These are phyloP conservation scores for Omphalotus guepiniiformis DNA, from an alignment of 768 basidiomycete species.

Conservation along the genomic window DNA sequence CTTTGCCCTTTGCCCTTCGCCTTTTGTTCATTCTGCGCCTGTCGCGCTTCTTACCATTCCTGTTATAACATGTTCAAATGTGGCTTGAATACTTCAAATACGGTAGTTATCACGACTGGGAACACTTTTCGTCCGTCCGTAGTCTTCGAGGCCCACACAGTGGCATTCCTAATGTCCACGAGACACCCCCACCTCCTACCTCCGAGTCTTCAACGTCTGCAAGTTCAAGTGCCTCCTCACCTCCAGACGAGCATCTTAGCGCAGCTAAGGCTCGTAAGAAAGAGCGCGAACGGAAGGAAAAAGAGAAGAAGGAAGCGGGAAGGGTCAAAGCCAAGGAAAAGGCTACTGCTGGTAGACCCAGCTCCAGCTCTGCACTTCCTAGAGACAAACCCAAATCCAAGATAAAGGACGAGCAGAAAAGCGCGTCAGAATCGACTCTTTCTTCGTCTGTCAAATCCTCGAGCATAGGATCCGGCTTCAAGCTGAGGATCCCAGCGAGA, in stretches of 20 bases:
- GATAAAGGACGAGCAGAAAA: neutral
- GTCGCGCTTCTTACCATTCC: slow-evolving; percentile 8
- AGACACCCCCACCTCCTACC: slow-evolving; percentile 34
- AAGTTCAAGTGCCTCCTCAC: slow-evolving; percentile 22
- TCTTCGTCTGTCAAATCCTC: neutral
- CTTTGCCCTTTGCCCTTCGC: slow-evolving; percentile 5
- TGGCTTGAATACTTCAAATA: no score
- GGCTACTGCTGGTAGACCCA: slow-evolving; percentile 10
- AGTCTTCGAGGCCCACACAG: slow-evolving; percentile 81
- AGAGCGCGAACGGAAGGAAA: slow-evolving; percentile 22
- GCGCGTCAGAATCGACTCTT: neutral
- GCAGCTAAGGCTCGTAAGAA: slow-evolving; percentile 23
- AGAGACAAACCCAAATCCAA: slow-evolving; percentile 11
- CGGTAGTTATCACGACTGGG: slow-evolving; percentile 85
- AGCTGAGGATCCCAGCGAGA: slow-evolving; percentile 8
- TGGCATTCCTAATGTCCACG: slow-evolving; percentile 63
- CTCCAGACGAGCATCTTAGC: slow-evolving; percentile 28
- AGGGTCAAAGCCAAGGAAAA: slow-evolving; percentile 16
- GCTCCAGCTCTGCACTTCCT: neutral
- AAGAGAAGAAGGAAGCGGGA: slow-evolving; percentile 20
- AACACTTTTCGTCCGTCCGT: slow-evolving; percentile 92
- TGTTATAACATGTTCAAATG: no score
- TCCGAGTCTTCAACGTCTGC: slow-evolving; percentile 24
- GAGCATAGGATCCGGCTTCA: slow-evolving; percentile 4
- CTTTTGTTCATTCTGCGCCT: neutral